phyloP scores from a whole-genome alignment of 192 early-diverging fungal species.

The Chytriomyces sp. region DNA sequence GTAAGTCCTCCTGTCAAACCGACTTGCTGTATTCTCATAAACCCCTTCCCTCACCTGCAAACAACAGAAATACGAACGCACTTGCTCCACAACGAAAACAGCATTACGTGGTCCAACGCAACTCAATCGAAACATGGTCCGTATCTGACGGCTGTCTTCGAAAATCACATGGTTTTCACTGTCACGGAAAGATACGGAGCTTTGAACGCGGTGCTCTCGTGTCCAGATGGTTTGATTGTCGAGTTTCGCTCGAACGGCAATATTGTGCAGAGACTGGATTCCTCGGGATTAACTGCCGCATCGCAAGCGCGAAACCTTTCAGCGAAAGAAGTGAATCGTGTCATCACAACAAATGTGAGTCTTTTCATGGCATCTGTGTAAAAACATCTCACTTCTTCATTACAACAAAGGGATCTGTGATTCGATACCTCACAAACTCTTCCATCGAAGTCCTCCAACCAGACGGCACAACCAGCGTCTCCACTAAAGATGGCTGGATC shows the following conservation, averaged over 20 bases:
- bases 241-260: constrained; percentile 31
- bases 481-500: constrained; percentile 30
- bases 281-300: background rate
- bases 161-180: constrained; percentile 35
- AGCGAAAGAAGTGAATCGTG: constrained; percentile 32
- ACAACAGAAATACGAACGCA: constrained; percentile 20
- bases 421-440: constrained; percentile 33
- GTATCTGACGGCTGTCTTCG: constrained; percentile 28
- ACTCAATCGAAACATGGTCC: background rate
- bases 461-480: constrained; percentile 39
- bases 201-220: constrained; percentile 1
- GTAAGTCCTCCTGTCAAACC: constrained; percentile 3
- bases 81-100: constrained; percentile 16
- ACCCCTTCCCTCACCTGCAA: background rate
- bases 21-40: background rate
- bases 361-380: constrained; percentile 8
- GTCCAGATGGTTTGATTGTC: constrained; percentile 35
- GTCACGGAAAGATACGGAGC: constrained; percentile 16
- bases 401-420: constrained; percentile 42
- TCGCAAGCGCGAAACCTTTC: background rate
- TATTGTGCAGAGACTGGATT: constrained; percentile 34
- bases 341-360: constrained; percentile 33
- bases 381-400: background rate
- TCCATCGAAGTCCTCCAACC: constrained; percentile 30
- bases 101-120: constrained; percentile 9